phyloP scores from a whole-genome alignment of 371 early-diverging fungal genomes.

The Mucor lusitanicus region DNA sequence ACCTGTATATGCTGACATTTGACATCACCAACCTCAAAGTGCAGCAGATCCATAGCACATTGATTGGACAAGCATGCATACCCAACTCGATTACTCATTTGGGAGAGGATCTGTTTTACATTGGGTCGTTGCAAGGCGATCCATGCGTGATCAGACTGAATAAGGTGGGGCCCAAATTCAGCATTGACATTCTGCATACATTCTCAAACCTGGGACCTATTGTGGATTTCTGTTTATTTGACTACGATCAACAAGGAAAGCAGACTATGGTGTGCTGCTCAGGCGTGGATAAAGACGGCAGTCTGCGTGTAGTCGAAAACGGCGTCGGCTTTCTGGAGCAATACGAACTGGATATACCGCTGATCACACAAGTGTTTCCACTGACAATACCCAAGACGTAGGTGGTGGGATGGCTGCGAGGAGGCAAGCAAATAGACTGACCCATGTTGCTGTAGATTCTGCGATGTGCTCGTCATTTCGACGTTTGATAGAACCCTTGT shows the following conservation, averaged over 20 bases:
- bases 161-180: conserved; percentile 27
- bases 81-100: conserved; percentile 71
- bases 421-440: neutral
- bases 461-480: conserved; percentile 52
- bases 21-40: conserved; percentile 20
- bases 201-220: conserved; percentile 80
- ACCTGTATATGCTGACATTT: conserved; percentile 63
- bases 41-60: conserved; percentile 1
- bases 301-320: conserved; percentile 81
- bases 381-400: conserved; percentile 1
- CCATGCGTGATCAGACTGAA: conserved; percentile 68
- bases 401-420: neutral
- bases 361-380: conserved; percentile 42
- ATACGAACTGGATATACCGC: conserved; percentile 57
- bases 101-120: conserved; percentile 64
- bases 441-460: neutral
- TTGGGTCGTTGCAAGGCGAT: conserved; percentile 87
- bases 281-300: conserved; percentile 74
- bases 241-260: conserved; percentile 70
- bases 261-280: conserved; percentile 88
- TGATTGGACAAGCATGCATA: conserved; percentile 36
- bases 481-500: conserved; percentile 40
- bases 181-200: conserved; percentile 54
- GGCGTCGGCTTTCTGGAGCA: conserved; percentile 84
- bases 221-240: conserved; percentile 76